Percentiles rank a stretch among this genome's conserved stretches.
Conservation (phyloP, 2,329 filamentous ascomycete species). For the Cladosporium velox region DNA sequence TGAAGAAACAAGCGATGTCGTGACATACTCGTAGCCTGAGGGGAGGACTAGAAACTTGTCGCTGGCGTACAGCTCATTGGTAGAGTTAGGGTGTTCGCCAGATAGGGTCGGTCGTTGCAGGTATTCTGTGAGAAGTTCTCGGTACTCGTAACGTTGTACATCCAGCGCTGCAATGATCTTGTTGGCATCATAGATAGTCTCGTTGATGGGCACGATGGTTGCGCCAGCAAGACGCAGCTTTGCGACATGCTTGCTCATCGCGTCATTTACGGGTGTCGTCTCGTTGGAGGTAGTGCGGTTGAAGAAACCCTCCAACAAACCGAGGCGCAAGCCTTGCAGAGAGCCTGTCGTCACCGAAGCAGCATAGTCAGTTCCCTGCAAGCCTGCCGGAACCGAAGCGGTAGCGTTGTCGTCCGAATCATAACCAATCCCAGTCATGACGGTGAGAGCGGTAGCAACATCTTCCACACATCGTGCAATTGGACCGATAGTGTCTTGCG, state of each 20-base stretch:
- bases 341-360: constrained; percentile 39
- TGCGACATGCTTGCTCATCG: constrained; percentile 52
- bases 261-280: constrained; percentile 58
- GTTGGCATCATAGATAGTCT: constrained; percentile 54
- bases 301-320: constrained; percentile 59
- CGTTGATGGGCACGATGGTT: constrained; percentile 53
- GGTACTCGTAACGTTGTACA: constrained; percentile 63
- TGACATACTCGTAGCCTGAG: constrained; percentile 58
- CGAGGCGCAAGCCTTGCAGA: constrained; percentile 49
- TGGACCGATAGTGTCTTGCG: constrained; percentile 37
- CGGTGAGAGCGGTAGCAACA: constrained; percentile 35
- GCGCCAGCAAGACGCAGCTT: constrained; percentile 52
- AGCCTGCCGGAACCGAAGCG: constrained; percentile 47
- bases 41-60: constrained; percentile 63
- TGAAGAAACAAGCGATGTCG: constrained; percentile 53
- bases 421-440: constrained; percentile 51
- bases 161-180: constrained; percentile 53
- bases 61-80: constrained; percentile 53
- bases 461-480: constrained; percentile 37
- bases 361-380: constrained; percentile 51
- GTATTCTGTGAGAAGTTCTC: constrained; percentile 58
- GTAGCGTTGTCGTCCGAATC: constrained; percentile 57
- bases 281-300: constrained; percentile 55
- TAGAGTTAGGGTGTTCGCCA: constrained; percentile 48
- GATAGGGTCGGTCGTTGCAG: constrained; percentile 48